These are phyloP conservation scores for Bauhinia variegata DNA, from an alignment of 306 rosid genomes.

Conservation along the genomic window DNA sequence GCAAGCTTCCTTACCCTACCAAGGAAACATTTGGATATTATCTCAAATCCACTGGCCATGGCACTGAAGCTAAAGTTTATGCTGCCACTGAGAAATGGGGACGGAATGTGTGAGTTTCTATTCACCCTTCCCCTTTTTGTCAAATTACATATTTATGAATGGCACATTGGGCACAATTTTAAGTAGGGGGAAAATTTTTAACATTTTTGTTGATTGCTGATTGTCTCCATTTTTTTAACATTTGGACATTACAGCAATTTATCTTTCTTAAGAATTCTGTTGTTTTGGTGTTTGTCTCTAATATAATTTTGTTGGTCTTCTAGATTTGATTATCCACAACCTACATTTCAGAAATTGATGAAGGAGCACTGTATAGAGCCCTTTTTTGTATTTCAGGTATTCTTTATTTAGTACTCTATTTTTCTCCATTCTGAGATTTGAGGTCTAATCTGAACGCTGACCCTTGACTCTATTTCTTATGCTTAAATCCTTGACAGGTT, in stretches of 20 bases:
- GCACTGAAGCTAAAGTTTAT: constrained; percentile 81
- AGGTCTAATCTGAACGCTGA: constrained; percentile 18
- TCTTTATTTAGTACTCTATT: constrained; percentile 23
- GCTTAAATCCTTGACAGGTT: constrained; percentile 56
- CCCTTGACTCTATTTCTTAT: constrained; percentile 23
- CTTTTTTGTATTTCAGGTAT: constrained; percentile 96
- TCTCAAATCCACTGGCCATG: constrained; percentile 84
- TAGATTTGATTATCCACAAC: constrained; percentile 98
- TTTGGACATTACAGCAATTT: constrained; percentile 6
- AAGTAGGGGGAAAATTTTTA: background rate
- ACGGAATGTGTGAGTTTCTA: constrained; percentile 79
- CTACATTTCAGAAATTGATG: constrained; percentile 94
- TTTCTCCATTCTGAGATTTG: background rate
- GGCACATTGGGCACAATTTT: constrained; percentile 7
- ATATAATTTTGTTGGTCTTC: constrained; percentile 42
- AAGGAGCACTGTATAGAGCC: constrained; percentile 98
- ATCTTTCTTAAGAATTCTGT: constrained; percentile 19
- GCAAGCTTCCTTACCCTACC: constrained; percentile 91
- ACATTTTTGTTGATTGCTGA: constrained; percentile 12
- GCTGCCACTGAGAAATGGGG: constrained; percentile 95
- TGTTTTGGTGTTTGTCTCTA: constrained; percentile 32
- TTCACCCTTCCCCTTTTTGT: constrained; percentile 15
- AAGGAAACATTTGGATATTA: constrained; percentile 82
- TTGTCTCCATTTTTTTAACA: constrained; percentile 6
- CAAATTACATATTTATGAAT: constrained; percentile 22